Evolutionary conservation across 352 stramenopile genomes (phyloP).

Genomic region (Phytophthora nicotianae): DNA sequence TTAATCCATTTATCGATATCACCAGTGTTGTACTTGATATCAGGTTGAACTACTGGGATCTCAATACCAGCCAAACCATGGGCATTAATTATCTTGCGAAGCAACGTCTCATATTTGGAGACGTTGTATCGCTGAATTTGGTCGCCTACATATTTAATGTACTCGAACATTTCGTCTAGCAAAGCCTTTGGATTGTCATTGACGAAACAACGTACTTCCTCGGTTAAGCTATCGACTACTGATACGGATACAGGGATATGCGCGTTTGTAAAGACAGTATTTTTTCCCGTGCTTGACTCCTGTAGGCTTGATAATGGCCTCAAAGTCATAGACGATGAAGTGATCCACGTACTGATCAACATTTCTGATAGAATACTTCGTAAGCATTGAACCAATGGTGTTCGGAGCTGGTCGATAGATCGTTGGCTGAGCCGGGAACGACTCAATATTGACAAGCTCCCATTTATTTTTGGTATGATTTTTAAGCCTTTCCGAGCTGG

Average conservation of each 20-base stretch:
- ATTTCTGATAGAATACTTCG: conserved; percentile 2
- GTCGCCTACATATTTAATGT: background rate
- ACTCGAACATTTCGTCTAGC: conserved; percentile 22
- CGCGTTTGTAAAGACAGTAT: conserved; percentile 19
- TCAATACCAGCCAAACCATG: no score
- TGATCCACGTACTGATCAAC: background rate
- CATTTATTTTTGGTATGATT: no score
- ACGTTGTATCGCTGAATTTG: no score
- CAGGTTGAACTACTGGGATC: no score
- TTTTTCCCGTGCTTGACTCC: background rate
- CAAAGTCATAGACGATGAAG: background rate
- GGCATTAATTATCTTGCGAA: no score
- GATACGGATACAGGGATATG: conserved; percentile 11
- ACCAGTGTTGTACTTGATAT: no score
- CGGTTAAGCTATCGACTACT: conserved; percentile 17
- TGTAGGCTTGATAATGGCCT: no score
- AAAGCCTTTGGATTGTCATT: conserved; percentile 19
- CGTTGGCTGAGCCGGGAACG: background rate
- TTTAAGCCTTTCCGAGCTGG: no score
- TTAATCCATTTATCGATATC: no score
- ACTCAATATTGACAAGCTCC: no score
- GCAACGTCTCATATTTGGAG: no score
- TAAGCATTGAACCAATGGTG: background rate
- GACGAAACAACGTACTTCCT: conserved; percentile 21
- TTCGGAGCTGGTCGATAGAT: conserved; percentile 3